Conservation (phyloP, 306 rosid species). For the Coriaria nepalensis region DNA sequence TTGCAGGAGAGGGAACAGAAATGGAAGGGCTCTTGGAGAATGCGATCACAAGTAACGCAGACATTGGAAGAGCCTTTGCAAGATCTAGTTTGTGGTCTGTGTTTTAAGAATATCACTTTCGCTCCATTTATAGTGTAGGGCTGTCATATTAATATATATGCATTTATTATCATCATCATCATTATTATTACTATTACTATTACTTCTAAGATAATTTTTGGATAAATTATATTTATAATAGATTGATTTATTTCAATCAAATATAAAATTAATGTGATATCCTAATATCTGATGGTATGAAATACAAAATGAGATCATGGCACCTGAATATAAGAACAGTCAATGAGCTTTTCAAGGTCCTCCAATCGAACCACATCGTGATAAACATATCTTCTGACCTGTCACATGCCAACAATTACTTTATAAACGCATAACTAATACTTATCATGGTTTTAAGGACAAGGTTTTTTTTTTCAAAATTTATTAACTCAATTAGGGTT, state of each 20-base stretch:
- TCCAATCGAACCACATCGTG: constrained; percentile 83
- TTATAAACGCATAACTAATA: neutral
- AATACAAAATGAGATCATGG: neutral
- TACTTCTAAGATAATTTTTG: no score
- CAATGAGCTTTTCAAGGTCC: constrained; percentile 81
- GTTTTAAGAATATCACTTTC: constrained; percentile 85
- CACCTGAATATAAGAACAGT: constrained; percentile 85
- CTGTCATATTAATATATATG: constrained; percentile 20
- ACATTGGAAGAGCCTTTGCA: constrained; percentile 62
- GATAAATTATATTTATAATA: no score
- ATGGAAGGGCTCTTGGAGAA: constrained; percentile 84
- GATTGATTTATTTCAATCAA: no score
- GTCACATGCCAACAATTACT: constrained; percentile 11
- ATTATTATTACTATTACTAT: neutral
- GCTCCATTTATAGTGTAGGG: constrained; percentile 91
- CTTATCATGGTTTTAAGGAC: neutral
- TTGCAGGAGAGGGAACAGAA: constrained; percentile 96
- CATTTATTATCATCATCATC: constrained; percentile 4
- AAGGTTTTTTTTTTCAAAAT: no score
- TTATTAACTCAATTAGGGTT: neutral
- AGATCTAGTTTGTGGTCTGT: constrained; percentile 74
- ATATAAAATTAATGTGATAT: no score
- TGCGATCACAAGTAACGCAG: constrained; percentile 83
- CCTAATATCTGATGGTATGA: no score
- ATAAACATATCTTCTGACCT: constrained; percentile 94